phyloP scores from a whole-genome alignment of 257 asterid genomes.

The Solanum corneliomulleri region DNA sequence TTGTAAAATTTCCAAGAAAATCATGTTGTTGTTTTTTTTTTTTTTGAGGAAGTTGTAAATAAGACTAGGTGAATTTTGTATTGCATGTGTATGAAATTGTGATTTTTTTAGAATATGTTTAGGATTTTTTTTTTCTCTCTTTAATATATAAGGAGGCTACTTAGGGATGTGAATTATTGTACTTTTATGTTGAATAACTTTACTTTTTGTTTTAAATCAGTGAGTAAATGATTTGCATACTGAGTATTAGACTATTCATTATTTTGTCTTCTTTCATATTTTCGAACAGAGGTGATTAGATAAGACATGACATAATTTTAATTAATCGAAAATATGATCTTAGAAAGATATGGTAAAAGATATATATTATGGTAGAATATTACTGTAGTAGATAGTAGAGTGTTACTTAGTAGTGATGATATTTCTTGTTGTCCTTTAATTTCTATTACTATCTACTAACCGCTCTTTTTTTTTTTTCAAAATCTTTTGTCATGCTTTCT shows the following conservation, averaged over 20 bases:
- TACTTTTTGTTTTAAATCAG: not conserved
- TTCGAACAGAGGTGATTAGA: not conserved
- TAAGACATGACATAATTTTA: rapidly evolving
- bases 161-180: not conserved
- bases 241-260: not conserved
- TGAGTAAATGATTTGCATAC: not conserved
- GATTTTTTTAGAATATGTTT: not conserved
- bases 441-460: too few species aligned
- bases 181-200: not conserved
- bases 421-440: not conserved
- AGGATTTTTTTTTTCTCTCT: not conserved
- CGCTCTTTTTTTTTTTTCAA: too few species aligned
- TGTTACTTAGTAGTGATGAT: too few species aligned
- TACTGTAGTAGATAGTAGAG: not conserved
- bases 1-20: not conserved
- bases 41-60: not conserved
- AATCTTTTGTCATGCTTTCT: not conserved
- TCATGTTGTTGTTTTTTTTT: not conserved
- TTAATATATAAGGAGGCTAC: not conserved
- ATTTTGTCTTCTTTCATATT: not conserved
- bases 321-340: not conserved
- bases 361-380: not conserved
- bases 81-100: not conserved
- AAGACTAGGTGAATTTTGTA: not conserved
- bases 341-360: not conserved